phyloP scores from a whole-genome alignment of 2,329 filamentous ascomycete species.

The Fusarium heterosporum region DNA sequence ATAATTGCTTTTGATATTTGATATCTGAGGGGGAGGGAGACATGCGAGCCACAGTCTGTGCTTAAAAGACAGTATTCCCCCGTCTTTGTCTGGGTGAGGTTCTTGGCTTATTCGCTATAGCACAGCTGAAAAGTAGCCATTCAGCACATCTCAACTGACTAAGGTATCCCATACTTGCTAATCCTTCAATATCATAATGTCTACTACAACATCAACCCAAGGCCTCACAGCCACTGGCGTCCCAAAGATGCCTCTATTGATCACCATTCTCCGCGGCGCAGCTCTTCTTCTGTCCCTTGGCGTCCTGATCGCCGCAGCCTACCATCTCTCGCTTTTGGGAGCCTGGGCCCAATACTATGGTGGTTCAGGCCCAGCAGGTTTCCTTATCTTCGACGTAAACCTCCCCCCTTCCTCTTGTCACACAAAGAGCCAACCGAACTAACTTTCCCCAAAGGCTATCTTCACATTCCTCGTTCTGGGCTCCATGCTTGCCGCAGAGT shows the following conservation, averaged over 20 bases:
- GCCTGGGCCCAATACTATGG: slow-evolving; percentile 36
- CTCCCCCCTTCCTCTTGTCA: slow-evolving; percentile 22
- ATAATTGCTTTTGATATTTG: background rate
- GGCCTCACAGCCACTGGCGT: slow-evolving; percentile 54
- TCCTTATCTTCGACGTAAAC: slow-evolving; percentile 62
- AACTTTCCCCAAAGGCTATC: slow-evolving; percentile 50
- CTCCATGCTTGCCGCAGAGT: slow-evolving; percentile 52
- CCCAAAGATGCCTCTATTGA: slow-evolving; percentile 52
- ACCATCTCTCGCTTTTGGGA: slow-evolving; percentile 53
- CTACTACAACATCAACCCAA: slow-evolving; percentile 19
- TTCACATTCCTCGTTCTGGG: slow-evolving; percentile 58
- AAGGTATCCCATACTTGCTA: background rate
- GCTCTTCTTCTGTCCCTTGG: slow-evolving; percentile 56
- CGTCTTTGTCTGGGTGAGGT: background rate
- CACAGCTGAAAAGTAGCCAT: background rate
- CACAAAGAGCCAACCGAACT: slow-evolving; percentile 5
- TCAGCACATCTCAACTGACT: background rate
- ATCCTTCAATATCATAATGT: slow-evolving; percentile 8
- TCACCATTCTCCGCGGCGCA: slow-evolving; percentile 54
- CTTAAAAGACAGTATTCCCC: background rate
- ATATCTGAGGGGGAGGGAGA: too few relatives aligned
- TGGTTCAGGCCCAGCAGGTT: slow-evolving; percentile 53
- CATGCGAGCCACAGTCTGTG: background rate
- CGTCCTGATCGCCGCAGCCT: slow-evolving; percentile 56
- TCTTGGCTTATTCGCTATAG: background rate